Evolutionary conservation across 148 eudicot genomes (phyloP).

Genomic region (Rhododendron ovatum): DNA sequence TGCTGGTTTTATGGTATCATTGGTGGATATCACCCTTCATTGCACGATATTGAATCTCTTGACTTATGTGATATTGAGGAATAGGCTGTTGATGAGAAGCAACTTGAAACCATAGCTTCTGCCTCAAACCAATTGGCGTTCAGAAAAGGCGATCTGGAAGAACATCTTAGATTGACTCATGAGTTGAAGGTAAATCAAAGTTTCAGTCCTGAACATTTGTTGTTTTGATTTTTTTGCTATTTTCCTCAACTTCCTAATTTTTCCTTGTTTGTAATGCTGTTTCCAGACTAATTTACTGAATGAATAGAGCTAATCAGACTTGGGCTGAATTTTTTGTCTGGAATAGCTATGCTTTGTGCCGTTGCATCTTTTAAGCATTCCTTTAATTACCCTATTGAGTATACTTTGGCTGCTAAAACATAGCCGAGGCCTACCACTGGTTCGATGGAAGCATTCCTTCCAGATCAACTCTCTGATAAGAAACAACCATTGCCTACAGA

Average conservation of each 20-base stretch:
- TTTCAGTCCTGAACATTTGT: not conserved
- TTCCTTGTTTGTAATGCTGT: not conserved
- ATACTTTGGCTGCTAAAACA: not conserved
- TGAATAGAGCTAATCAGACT: not conserved
- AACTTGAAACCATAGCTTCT: slow-evolving; percentile 62
- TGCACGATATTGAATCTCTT: not conserved
- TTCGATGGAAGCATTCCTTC: not conserved
- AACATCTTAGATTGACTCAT: slow-evolving; percentile 57
- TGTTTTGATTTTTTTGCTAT: not conserved
- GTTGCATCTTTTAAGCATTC: not conserved
- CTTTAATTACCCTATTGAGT: not conserved
- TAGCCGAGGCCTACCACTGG: not conserved
- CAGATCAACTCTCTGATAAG: not conserved
- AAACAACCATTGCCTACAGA: not conserved
- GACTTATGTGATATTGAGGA: slow-evolving; percentile 14
- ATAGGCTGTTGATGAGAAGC: slow-evolving; percentile 83
- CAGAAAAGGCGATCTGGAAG: slow-evolving; percentile 74
- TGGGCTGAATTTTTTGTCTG: not conserved
- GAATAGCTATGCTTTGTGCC: not conserved
- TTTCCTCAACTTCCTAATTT: not conserved
- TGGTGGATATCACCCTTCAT: not conserved
- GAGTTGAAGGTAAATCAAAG: slow-evolving; percentile 57
- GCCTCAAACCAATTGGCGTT: slow-evolving; percentile 60
- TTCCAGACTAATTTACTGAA: not conserved
- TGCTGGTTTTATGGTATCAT: slow-evolving; percentile 8